A percentile compares a stretch with the other conserved stretches of the same genome.
Evolutionary conservation across 2,329 filamentous ascomycete genomes (phyloP).

Genomic region (Alternaria arbusti): DNA sequence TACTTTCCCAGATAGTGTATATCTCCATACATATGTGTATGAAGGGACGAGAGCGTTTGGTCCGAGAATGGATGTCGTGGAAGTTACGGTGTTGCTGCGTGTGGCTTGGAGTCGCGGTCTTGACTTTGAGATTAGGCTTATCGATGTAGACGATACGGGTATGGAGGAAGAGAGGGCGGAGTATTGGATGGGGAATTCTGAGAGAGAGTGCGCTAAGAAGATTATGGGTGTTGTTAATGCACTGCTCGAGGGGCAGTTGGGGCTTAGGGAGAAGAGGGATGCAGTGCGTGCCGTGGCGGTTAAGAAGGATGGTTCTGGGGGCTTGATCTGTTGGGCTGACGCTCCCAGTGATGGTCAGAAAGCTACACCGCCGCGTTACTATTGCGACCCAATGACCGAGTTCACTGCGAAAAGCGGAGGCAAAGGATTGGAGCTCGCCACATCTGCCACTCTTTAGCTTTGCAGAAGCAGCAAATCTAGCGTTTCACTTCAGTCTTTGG

Average conservation of each 20-base stretch:
- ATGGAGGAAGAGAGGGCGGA: neutral
- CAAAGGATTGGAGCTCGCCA: neutral
- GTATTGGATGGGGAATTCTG: neutral
- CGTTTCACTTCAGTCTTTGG: neutral
- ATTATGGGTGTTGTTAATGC: neutral
- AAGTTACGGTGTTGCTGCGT: neutral
- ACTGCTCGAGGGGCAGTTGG: neutral
- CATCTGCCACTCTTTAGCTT: neutral
- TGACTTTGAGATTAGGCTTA: neutral
- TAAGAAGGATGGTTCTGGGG: neutral
- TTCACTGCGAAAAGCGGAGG: neutral
- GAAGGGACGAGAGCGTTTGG: neutral
- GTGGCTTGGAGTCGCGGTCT: neutral
- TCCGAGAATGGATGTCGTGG: neutral
- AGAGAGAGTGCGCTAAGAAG: neutral
- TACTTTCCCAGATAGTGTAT: neutral
- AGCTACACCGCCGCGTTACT: neutral
- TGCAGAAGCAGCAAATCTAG: rapidly evolving
- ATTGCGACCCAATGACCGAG: neutral
- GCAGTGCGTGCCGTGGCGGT: neutral
- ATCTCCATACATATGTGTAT: neutral
- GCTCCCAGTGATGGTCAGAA: neutral
- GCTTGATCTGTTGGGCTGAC: neutral
- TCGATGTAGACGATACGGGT: neutral
- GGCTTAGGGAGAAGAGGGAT: neutral